Conservation (phyloP, 495 filamentous ascomycete species). For the Xylaria palmicola region DNA sequence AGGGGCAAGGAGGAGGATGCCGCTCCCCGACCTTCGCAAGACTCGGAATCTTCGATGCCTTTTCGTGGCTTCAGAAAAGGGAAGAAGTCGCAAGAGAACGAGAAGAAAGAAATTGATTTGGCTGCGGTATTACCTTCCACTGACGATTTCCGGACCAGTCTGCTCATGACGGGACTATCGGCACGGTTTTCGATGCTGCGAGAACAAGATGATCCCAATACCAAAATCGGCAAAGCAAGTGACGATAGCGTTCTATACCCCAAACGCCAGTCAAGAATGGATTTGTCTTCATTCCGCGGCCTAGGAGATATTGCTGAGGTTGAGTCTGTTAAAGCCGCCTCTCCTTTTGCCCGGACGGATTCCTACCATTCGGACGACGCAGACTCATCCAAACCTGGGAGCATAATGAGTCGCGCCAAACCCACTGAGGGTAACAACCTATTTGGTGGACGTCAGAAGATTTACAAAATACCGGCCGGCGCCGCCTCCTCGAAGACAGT, state of each 20-base stretch:
- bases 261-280: constrained; percentile 71
- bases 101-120: constrained; percentile 71
- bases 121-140: constrained; percentile 70
- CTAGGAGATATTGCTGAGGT: constrained; percentile 88
- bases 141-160: constrained; percentile 94
- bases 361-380: constrained; percentile 70
- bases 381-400: constrained; percentile 47
- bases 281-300: constrained; percentile 42
- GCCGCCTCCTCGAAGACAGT: constrained; percentile 35
- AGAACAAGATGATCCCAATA: constrained; percentile 87
- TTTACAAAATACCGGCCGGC: constrained; percentile 80
- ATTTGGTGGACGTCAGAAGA: constrained; percentile 94
- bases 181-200: constrained; percentile 94
- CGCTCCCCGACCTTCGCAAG: constrained; percentile 47
- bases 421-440: constrained; percentile 89
- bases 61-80: constrained; percentile 58
- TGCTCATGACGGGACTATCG: constrained; percentile 92
- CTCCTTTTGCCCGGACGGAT: constrained; percentile 44
- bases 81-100: constrained; percentile 57
- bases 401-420: constrained; percentile 81
- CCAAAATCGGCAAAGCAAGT: constrained; percentile 86
- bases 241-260: constrained; percentile 90
- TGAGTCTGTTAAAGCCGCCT: constrained; percentile 68
- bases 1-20: constrained; percentile 61
- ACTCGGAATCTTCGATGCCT: constrained; percentile 47